These are phyloP conservation scores for Hymenoscyphus repandus DNA, from an alignment of 2,329 filamentous ascomycete species.

Conservation along the genomic window DNA sequence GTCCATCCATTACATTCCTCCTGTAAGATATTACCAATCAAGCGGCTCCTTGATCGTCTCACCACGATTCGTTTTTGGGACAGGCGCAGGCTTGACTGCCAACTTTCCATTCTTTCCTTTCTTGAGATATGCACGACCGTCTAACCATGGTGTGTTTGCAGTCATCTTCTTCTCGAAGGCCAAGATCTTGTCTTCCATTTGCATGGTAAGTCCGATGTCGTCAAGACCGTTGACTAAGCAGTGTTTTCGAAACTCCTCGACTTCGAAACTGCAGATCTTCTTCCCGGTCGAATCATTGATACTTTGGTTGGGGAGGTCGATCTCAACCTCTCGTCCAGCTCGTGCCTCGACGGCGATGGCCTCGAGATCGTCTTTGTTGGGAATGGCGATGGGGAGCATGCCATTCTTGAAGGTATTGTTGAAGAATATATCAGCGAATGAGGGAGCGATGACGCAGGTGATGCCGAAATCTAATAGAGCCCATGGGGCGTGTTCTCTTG, in stretches of 20 bases:
- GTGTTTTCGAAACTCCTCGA: conserved; percentile 91
- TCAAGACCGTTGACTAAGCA: conserved; percentile 90
- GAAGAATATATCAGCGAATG: conserved; percentile 94
- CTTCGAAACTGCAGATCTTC: conserved; percentile 73
- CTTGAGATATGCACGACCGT: conserved; percentile 77
- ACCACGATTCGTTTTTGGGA: conserved; percentile 85
- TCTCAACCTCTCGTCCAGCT: conserved; percentile 77
- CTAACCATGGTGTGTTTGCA: conserved; percentile 80
- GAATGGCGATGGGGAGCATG: conserved; percentile 83
- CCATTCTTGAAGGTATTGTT: conserved; percentile 99
- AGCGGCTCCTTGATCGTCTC: conserved; percentile 79
- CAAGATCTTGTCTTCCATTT: conserved; percentile 82
- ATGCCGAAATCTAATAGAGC: conserved; percentile 95
- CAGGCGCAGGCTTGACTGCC: conserved; percentile 56
- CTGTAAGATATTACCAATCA: conserved; percentile 60
- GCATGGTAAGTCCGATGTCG: conserved; percentile 92
- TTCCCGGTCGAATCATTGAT: conserved; percentile 73
- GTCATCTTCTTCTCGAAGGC: conserved; percentile 76
- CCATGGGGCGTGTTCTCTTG: conserved; percentile 95
- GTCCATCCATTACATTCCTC: background rate
- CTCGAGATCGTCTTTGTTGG: conserved; percentile 60
- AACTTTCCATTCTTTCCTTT: conserved; percentile 50
- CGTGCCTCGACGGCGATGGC: conserved; percentile 71
- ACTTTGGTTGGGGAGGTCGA: conserved; percentile 80
- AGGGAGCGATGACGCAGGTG: conserved; percentile 85